Base-by-base conservation (phyloP, 2,329 filamentous ascomycete species). In the Myriosclerotinia curreyana region DNA sequence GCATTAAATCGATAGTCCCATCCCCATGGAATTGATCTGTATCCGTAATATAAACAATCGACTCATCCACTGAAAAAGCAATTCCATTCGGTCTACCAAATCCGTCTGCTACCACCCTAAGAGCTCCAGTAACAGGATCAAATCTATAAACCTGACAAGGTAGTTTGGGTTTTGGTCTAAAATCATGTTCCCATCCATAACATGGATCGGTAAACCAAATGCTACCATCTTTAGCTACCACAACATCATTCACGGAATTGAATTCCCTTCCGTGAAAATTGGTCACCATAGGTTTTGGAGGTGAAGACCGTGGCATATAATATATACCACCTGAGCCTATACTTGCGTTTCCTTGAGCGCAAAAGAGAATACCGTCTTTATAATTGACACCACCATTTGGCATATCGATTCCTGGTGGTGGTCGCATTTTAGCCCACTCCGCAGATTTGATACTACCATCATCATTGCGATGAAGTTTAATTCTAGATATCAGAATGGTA, bases 181-280 rank as follows among this genome's bases (percentile, higher is more conserved):
- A 86, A 31, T 82, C 77, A 70, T 87, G 85, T 50, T 82, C 77
- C 66, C 78, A 82, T 3, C 83, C 86, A 67, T 88, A 88, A 9
- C 80, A 77, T 0, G 83, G 81, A 65, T 88, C 85, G 1, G 85
- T 88, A 69, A 88, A 87, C 76, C 86, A 88, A n/a, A 88, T 75
- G 34, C 84, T 80, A n/a, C 79, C 78, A 64, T 81, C 85, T 14
- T 74, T 72, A 38, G 83, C 78, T 67, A 86, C 79, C 1, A 79
- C 77, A 0, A 83, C 77, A 66, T 88, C 85, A 67, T 87, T 87
- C 14, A 86, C 74, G 0, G 83, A 86, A 71, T 81, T 85, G 74
- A 87, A 87, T 49, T 25, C 78, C 3, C 83, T 79, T 22, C 85
- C 84, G 58, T 83, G 83, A 71, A 78, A 88, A 72, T 83, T 85